phyloP scores from a whole-genome alignment of 495 filamentous ascomycete species.

The Hypoxylon lenormandii region DNA sequence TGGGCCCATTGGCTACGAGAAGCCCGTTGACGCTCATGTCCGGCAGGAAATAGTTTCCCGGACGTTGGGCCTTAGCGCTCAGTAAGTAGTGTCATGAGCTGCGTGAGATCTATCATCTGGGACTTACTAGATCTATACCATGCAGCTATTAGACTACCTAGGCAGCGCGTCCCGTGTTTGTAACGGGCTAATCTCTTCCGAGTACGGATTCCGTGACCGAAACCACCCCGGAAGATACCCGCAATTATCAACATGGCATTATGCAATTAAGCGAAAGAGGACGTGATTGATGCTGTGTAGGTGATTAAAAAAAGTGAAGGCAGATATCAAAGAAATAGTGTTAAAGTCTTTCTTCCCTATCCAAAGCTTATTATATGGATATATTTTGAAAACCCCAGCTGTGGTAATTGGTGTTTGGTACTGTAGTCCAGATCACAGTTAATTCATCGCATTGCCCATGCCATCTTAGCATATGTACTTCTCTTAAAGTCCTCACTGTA shows the following conservation, averaged over 20 bases:
- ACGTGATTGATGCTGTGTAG: too few species aligned
- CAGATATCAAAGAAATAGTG: too few species aligned
- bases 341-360: too few species aligned
- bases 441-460: too few species aligned
- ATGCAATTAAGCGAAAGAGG: slow-evolving; percentile 5
- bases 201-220: slow-evolving; percentile 32
- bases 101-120: slow-evolving; percentile 6
- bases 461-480: too few species aligned
- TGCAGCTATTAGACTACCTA: slow-evolving; percentile 5
- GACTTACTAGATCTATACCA: slow-evolving; percentile 2
- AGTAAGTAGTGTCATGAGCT: slow-evolving; percentile 2
- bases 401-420: too few species aligned
- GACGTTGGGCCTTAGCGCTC: not conserved
- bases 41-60: not conserved
- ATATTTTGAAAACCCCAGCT: too few species aligned
- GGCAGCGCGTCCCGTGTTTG: not conserved
- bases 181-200: not conserved
- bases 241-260: not conserved
- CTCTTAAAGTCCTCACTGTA: too few species aligned
- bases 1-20: not conserved
- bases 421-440: too few species aligned
- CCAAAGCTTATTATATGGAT: too few species aligned
- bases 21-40: slow-evolving; percentile 5
- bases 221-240: not conserved
- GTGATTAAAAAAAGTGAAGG: too few species aligned